phyloP scores from a whole-genome alignment of 345 rosid species.

The Stellera chamaejasme region DNA sequence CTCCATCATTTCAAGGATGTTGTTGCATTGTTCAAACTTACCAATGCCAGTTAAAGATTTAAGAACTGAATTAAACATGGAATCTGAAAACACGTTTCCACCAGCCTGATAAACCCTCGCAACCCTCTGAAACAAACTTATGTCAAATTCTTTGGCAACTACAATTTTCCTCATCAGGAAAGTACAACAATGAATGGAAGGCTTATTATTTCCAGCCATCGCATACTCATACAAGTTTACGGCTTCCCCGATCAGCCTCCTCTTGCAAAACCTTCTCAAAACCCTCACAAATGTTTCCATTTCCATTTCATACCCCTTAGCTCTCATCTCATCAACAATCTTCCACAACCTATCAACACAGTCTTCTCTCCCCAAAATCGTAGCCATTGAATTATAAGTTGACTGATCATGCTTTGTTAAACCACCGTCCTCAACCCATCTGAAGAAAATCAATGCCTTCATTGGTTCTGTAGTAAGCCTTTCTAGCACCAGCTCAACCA shows the following conservation, averaged over 20 bases:
- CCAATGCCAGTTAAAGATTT: conserved; percentile 61
- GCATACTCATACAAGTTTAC: conserved; percentile 72
- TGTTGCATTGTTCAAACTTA: conserved; percentile 42
- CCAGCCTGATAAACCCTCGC: conserved; percentile 37
- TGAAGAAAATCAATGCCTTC: conserved; percentile 67
- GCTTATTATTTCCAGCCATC: conserved; percentile 54
- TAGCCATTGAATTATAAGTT: conserved; percentile 68
- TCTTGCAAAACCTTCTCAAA: conserved; percentile 44
- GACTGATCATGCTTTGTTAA: conserved; percentile 43
- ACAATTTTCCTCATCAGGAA: conserved; percentile 63
- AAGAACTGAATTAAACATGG: conserved; percentile 49
- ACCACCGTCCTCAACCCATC: conserved; percentile 75
- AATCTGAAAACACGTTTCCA: conserved; percentile 55
- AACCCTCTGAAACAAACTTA: conserved; percentile 61
- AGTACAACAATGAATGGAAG: conserved; percentile 35
- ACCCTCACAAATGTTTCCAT: conserved; percentile 48
- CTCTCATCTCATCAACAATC: conserved; percentile 59
- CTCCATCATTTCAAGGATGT: conserved; percentile 61
- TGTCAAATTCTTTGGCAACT: conserved; percentile 47
- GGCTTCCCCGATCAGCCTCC: conserved; percentile 64
- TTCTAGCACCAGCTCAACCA: conserved; percentile 58
- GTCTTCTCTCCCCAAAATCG: conserved; percentile 70
- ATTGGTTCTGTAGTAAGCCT: conserved; percentile 58
- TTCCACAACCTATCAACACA: conserved; percentile 76
- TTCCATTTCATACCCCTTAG: conserved; percentile 54